Percentiles rank a stretch among this genome's conserved stretches.
Evolutionary conservation across 139 green algal genomes (phyloP).

Genomic region (Chlorella sorokiniana): DNA sequence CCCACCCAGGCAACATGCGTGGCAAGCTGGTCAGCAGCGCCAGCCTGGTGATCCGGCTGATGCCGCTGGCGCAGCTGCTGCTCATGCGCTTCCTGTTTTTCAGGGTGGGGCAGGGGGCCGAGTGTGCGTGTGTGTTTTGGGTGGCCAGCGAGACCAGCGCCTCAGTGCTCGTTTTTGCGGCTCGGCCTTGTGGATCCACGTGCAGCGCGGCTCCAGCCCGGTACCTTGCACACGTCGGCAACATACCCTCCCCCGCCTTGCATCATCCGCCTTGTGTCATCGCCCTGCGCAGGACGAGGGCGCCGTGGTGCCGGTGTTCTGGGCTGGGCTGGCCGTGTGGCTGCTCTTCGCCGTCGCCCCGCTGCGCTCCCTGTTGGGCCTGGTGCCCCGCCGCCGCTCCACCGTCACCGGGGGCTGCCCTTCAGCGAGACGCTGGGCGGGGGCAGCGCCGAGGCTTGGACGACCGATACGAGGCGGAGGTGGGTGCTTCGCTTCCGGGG

Average conservation of each 20-base stretch:
- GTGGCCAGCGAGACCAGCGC: no score
- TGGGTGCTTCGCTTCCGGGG: not conserved
- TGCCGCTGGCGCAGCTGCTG: constrained; percentile 60
- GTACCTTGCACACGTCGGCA: no score
- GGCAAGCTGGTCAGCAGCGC: constrained; percentile 39
- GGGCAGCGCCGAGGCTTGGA: constrained; percentile 32
- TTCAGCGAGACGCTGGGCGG: constrained; percentile 32
- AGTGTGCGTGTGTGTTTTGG: not conserved
- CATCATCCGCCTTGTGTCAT: no score
- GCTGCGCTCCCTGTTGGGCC: constrained; percentile 36
- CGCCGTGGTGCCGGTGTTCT: constrained; percentile 45
- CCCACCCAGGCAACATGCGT: constrained; percentile 43
- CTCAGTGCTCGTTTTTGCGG: no score
- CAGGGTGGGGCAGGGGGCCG: no score
- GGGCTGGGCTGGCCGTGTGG: constrained; percentile 55
- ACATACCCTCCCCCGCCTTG: no score
- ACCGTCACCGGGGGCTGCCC: constrained; percentile 32
- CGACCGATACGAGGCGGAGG: constrained; percentile 31
- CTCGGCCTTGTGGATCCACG: no score
- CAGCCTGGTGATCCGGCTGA: constrained; percentile 46
- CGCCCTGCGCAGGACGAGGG: constrained; percentile 15
- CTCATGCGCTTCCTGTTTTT: constrained; percentile 61
- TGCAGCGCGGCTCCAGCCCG: no score
- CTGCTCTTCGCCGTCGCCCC: constrained; percentile 42
- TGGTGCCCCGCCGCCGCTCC: constrained; percentile 24